Conservation (phyloP, 345 rosid genomes). For the Aquilaria sinensis region DNA sequence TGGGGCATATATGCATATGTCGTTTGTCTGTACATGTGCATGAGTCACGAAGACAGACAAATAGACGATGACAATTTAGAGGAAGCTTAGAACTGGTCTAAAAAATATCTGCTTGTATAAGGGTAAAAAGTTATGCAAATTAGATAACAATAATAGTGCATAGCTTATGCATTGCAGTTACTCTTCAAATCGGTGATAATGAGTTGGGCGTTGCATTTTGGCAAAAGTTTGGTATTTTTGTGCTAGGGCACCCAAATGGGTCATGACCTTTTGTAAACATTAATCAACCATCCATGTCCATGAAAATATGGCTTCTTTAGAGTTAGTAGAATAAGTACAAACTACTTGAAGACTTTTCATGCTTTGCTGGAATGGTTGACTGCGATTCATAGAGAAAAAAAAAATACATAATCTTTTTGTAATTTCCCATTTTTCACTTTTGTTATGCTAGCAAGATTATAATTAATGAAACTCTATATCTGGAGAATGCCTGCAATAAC, state of each 20-base stretch:
- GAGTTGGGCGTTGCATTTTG: slow-evolving; percentile 46
- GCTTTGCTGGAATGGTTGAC: background rate
- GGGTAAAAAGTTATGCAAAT: background rate
- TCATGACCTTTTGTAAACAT: slow-evolving; percentile 39
- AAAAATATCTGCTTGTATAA: too few relatives aligned
- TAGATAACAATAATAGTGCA: too few relatives aligned
- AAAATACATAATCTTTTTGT: too few relatives aligned
- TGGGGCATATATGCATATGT: too few relatives aligned
- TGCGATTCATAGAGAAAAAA: background rate
- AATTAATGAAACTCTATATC: too few relatives aligned
- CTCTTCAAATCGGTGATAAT: slow-evolving; percentile 51
- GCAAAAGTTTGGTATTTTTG: slow-evolving; percentile 59
- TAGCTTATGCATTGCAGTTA: slow-evolving; percentile 56
- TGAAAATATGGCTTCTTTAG: background rate
- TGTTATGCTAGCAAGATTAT: too few relatives aligned
- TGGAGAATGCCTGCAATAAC: too few relatives aligned
- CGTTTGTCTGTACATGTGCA: background rate
- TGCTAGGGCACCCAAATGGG: slow-evolving; percentile 60
- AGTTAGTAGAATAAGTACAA: background rate
- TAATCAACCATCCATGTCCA: background rate
- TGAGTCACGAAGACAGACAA: background rate
- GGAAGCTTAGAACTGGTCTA: background rate
- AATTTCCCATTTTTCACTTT: too few relatives aligned
- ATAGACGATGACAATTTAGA: background rate
- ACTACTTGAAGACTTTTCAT: background rate